Evolutionary conservation across 2,329 filamentous ascomycete species (phyloP), one percentile per base, ranked within the genome.

Genomic region (Sporothrix mexicana): DNA sequence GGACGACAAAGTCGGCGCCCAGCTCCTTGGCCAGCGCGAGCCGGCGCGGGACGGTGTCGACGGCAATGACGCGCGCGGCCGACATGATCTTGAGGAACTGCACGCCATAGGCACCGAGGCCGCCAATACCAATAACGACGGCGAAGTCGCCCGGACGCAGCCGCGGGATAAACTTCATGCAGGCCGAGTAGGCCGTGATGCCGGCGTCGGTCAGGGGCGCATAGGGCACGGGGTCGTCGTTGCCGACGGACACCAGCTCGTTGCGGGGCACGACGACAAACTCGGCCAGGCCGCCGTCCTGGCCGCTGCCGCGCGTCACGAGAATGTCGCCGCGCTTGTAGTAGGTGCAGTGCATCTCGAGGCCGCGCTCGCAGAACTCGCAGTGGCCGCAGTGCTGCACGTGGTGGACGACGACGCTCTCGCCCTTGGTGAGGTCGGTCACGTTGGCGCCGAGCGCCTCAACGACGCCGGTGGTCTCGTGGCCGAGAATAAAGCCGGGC

Each of bases 161-260:
- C 6, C 30, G 25, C 20, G 69, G 69, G 55, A 70, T 70, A 43
- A 70, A 70, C 53, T 62, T 61, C 69, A 70, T 70, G 55, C 69
- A 70, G 41, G 69, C 53, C 41, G 69, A 45, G 69, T 70, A 70
- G 15, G 69, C 69, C n/a, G 69, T 70, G 53, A 70, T 45, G 55
- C 69, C 69, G n/a, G 69, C 69, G 55, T 70, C 69, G n/a, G 55
- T 70, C 55, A 70, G 55, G 20, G 69, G 69, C 10, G 69, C 69
- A 15, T 61, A 70, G 20, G 13, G 55, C 12, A 62, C 69, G 7
- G 69, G 69, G 55, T 70, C 69, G 15, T 49, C 67, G 41, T 49
- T n/a, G 41, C 69, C 69, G n/a, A 70, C 69, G 0, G 13, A n/a
- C 9, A 70, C 49, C 12, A 70, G 36, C 69, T 70, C 69, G 13